A percentile compares a stretch with the other conserved stretches of the same genome.
Evolutionary conservation across 2,329 filamentous ascomycete species (phyloP).

Genomic region (Lachnellula occidentalis): DNA sequence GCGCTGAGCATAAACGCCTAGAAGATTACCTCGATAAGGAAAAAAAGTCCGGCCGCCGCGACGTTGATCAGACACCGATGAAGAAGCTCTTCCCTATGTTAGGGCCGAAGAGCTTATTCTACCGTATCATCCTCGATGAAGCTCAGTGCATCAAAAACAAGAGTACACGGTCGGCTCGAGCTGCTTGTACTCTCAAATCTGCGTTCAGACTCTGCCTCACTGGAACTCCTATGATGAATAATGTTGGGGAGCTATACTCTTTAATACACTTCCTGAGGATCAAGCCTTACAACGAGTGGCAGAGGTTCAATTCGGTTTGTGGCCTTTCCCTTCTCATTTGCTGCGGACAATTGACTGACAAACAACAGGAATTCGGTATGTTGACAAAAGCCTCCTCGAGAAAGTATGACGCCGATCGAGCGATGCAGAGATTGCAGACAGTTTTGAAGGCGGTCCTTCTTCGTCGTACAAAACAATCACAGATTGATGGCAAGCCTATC

Average conservation of each 20-base stretch:
- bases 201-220: constrained; percentile 68
- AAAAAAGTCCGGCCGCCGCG: constrained; percentile 17
- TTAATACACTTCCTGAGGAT: constrained; percentile 73
- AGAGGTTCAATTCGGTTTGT: constrained; percentile 53
- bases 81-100: constrained; percentile 40
- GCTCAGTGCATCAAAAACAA: constrained; percentile 78
- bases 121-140: constrained; percentile 71
- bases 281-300: constrained; percentile 63
- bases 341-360: constrained; percentile 1
- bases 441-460: constrained; percentile 77
- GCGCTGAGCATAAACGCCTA: constrained; percentile 59
- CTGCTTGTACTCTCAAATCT: constrained; percentile 52
- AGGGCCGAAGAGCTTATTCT: constrained; percentile 56
- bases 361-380: constrained; percentile 22
- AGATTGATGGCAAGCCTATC: constrained; percentile 75
- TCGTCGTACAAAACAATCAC: constrained; percentile 73
- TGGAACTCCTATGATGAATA: constrained; percentile 87
- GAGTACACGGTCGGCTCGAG: constrained; percentile 54
- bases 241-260: constrained; percentile 70
- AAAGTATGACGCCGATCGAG: constrained; percentile 31
- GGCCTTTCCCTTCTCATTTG: constrained; percentile 12
- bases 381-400: constrained; percentile 22
- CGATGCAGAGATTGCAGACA: constrained; percentile 67
- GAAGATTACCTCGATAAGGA: constrained; percentile 39
- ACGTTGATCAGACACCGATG: constrained; percentile 34